phyloP scores from a whole-genome alignment of 768 basidiomycete species.

The Lactifluus rugatus region DNA sequence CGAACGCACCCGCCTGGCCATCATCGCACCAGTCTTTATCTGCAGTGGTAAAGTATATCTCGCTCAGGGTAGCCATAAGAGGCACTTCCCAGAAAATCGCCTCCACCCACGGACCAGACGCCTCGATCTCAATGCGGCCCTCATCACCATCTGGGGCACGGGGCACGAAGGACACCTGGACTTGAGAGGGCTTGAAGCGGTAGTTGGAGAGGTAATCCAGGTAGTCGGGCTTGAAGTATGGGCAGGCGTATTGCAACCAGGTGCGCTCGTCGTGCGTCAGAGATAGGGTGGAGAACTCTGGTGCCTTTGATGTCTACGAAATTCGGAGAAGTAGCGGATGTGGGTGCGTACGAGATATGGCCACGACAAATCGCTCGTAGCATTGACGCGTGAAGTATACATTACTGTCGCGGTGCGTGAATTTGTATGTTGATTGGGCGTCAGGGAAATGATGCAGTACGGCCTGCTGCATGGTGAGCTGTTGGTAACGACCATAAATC shows the following conservation, averaged over 20 bases:
- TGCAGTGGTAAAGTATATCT: slow-evolving; percentile 72
- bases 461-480: slow-evolving; percentile 97
- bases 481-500: not conserved
- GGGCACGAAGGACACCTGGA: slow-evolving; percentile 56
- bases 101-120: slow-evolving; percentile 66
- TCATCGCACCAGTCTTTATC: slow-evolving; percentile 78
- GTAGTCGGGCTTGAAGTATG: slow-evolving; percentile 64
- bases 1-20: slow-evolving; percentile 60
- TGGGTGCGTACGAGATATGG: slow-evolving; percentile 42
- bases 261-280: slow-evolving; percentile 51
- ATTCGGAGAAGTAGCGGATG: no score
- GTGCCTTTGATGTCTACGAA: not conserved
- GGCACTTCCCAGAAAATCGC: slow-evolving; percentile 95
- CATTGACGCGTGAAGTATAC: slow-evolving; percentile 58
- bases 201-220: slow-evolving; percentile 65
- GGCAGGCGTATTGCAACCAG: slow-evolving; percentile 62
- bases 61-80: slow-evolving; percentile 84
- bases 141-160: slow-evolving; percentile 21
- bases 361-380: slow-evolving; percentile 47
- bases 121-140: slow-evolving; percentile 67
- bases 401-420: slow-evolving; percentile 65
- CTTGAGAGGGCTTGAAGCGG: slow-evolving; percentile 67
- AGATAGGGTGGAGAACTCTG: slow-evolving; percentile 59
- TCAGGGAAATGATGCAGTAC: slow-evolving; percentile 70
- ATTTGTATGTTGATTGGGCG: slow-evolving; percentile 59